These are phyloP conservation scores for Hemileia vastatrix DNA, from an alignment of 1,284 basidiomycete genomes.

Conservation along the genomic window DNA sequence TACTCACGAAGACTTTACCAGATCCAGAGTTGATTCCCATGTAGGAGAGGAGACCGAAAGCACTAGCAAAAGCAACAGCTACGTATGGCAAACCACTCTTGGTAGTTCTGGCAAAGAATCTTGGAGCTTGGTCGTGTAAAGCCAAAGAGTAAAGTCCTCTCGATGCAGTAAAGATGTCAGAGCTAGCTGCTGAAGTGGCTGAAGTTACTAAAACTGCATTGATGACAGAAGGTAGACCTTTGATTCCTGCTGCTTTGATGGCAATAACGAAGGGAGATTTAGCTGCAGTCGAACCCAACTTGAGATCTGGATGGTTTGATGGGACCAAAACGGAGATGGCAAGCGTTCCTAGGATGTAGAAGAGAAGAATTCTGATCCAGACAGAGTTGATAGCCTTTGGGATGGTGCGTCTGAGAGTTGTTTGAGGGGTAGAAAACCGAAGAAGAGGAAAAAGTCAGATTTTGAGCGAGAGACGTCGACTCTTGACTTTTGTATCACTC, in stretches of 20 bases:
- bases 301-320: constrained; percentile 54
- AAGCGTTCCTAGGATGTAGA: constrained; percentile 46
- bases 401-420: no score
- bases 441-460: no score
- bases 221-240: constrained; percentile 61
- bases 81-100: constrained; percentile 64
- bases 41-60: constrained; percentile 63
- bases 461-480: no score
- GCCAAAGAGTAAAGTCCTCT: constrained; percentile 58
- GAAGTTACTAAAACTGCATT: constrained; percentile 76
- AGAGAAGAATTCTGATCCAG: constrained; percentile 58
- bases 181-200: constrained; percentile 75
- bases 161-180: constrained; percentile 58
- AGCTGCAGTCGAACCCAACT: constrained; percentile 57
- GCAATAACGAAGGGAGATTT: constrained; percentile 75
- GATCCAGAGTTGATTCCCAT: no score
- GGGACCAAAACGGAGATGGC: constrained; percentile 69
- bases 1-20: no score
- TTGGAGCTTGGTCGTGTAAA: constrained; percentile 63
- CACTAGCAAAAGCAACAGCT: constrained; percentile 57
- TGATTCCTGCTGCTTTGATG: constrained; percentile 59
- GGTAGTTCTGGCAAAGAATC: constrained; percentile 59
- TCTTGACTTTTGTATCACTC: no score
- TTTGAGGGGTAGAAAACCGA: no score
- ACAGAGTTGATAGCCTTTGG: constrained; percentile 49